These are phyloP conservation scores for Spiromastix sp. DNA, from an alignment of 2,329 filamentous ascomycete genomes.

Conservation along the genomic window DNA sequence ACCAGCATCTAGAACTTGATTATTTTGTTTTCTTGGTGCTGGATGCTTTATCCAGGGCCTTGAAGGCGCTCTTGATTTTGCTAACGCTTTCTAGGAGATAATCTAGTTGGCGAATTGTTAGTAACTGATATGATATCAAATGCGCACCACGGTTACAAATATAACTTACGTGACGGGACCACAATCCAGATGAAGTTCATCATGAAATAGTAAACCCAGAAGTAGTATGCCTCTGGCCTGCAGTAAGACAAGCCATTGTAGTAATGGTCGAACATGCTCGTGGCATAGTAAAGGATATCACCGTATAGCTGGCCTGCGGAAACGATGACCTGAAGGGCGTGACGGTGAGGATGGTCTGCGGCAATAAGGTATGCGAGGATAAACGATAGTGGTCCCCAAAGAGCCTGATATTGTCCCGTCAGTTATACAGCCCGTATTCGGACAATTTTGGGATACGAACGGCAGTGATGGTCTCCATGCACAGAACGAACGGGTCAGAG, in stretches of 20 bases:
- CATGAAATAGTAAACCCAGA: constrained; percentile 55
- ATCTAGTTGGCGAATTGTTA: constrained; percentile 13
- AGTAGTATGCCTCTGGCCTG: constrained; percentile 53
- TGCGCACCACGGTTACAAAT: not conserved
- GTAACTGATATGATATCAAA: not conserved
- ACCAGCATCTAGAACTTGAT: too few relatives aligned
- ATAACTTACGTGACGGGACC: constrained; percentile 43
- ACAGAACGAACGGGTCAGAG: constrained; percentile 73
- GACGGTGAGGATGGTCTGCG: constrained; percentile 44
- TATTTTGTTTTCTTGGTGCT: constrained; percentile 19
- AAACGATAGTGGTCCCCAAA: constrained; percentile 53
- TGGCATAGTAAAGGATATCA: constrained; percentile 54
- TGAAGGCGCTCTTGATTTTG: constrained; percentile 21
- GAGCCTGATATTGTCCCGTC: not conserved
- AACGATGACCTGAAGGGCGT: constrained; percentile 50
- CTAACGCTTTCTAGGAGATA: constrained; percentile 23
- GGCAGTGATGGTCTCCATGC: constrained; percentile 72
- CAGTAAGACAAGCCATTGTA: constrained; percentile 45
- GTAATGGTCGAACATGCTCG: constrained; percentile 51
- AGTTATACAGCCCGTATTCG: not conserved
- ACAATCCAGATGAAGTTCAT: constrained; percentile 60
- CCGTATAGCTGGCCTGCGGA: constrained; percentile 56
- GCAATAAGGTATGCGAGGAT: constrained; percentile 45
- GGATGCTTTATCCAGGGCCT: constrained; percentile 13
- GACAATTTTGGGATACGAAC: constrained; percentile 46